These are phyloP conservation scores for Aureobasidium zeae DNA, from an alignment of 2,329 filamentous ascomycete genomes.

Conservation along the genomic window DNA sequence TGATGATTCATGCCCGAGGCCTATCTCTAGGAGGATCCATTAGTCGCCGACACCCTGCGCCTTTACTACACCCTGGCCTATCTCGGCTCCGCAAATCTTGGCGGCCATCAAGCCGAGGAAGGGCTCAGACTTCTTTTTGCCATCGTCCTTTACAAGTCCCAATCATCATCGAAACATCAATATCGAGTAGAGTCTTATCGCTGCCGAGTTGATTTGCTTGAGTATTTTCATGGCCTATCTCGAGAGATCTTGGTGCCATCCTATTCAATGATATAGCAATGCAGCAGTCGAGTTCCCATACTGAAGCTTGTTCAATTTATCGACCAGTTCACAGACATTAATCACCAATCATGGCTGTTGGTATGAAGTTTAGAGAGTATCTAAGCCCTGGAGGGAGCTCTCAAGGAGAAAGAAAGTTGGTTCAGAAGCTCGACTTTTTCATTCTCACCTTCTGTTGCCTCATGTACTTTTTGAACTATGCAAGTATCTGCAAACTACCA, in stretches of 20 bases:
- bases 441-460: slow-evolving; percentile 32
- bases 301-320: neutral
- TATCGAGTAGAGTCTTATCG: neutral
- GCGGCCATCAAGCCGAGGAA: slow-evolving; percentile 1
- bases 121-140: neutral
- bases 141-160: neutral
- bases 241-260: no score
- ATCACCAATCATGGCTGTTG: neutral
- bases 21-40: slow-evolving; percentile 5
- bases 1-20: slow-evolving; percentile 10
- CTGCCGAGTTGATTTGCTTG: neutral
- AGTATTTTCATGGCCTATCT: slow-evolving; percentile 8
- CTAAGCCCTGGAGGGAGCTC: slow-evolving; percentile 29
- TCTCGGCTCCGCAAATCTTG: slow-evolving; percentile 11
- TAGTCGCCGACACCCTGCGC: slow-evolving; percentile 1
- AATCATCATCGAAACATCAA: neutral
- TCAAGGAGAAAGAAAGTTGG: slow-evolving; percentile 36
- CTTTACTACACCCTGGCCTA: slow-evolving; percentile 6
- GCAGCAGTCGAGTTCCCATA: neutral
- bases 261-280: no score
- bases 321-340: neutral
- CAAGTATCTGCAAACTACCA: no score
- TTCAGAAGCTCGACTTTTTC: slow-evolving; percentile 34
- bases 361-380: slow-evolving; percentile 21
- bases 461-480: slow-evolving; percentile 28